Conservation (phyloP, 345 rosid genomes). For the Cardamine chenopodiifolia region DNA sequence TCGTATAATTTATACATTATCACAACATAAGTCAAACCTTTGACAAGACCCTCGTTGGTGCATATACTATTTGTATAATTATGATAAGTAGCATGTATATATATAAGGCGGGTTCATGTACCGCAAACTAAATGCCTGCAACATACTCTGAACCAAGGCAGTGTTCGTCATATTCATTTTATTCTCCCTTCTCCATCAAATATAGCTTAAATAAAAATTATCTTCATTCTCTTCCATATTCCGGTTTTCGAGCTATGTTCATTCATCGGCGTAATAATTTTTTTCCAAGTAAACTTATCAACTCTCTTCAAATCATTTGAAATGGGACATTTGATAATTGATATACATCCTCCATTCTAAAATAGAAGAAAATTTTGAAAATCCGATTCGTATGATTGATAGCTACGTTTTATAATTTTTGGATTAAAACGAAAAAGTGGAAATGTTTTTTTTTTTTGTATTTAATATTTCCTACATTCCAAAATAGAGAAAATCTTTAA, state of each 20-base stretch:
- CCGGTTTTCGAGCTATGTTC: slow-evolving; percentile 36
- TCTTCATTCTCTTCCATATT: slow-evolving; percentile 24
- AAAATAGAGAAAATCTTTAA: too few species aligned
- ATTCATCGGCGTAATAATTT: slow-evolving; percentile 28
- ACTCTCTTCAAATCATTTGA: slow-evolving; percentile 11
- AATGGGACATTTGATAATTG: slow-evolving; percentile 11
- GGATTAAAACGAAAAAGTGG: too few species aligned
- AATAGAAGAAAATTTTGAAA: not conserved
- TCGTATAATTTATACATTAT: slow-evolving; percentile 20
- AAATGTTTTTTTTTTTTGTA: too few species aligned
- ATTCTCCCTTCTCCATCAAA: slow-evolving; percentile 26
- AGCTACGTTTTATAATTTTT: not conserved
- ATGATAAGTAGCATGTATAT: slow-evolving; percentile 10
- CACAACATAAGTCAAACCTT: slow-evolving; percentile 43
- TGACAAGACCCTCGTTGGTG: slow-evolving; percentile 38
- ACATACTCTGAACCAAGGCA: slow-evolving; percentile 45
- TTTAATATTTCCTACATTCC: too few species aligned
- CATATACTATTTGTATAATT: slow-evolving; percentile 20
- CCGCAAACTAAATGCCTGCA: slow-evolving; percentile 32
- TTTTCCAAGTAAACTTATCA: not conserved
- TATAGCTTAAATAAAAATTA: slow-evolving; percentile 12
- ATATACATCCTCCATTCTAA: slow-evolving; percentile 9
- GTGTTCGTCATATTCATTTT: slow-evolving; percentile 37
- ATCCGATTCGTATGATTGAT: not conserved
- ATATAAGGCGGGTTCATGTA: slow-evolving; percentile 38